Evolutionary conservation across 108 stramenopile genomes (phyloP), one percentile per base, ranked within the genome.

Genomic region (Conticribra weissflogii): DNA sequence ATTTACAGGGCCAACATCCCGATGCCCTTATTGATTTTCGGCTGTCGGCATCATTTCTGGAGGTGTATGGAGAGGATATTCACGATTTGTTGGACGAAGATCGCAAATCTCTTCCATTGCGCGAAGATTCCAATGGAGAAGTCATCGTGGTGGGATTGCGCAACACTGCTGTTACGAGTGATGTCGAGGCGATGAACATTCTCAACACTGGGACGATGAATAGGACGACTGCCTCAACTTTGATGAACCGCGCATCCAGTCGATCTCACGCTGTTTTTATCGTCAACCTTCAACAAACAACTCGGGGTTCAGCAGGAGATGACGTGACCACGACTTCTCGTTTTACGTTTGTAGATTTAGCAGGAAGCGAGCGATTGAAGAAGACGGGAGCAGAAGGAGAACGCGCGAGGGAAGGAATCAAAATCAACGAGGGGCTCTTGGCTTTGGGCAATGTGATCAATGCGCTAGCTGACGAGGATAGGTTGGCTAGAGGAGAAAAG

Each of bases 381-480:
- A 94, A 95, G 58, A 97, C 96, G 19, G 96, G 95, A 34, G 93
- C 93, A 25, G 82, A 90, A 63, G 98, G 94, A 14, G 82, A 82
- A 68, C 76, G 94, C 18, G 81, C 88, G 48, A 74, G 72, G 51
- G 95, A 98, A 74, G 98, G 96, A 22, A 97, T 98, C 68, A 87
- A 87, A 55, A 92, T 98, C 81, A 98, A 98, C 76, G 90, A 96
- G 75, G 97, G 98, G 5, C 89, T 99, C 0, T 81, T 99, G 25
- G 97, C 96, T 1, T 82, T 99, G 28, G 98, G 98, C 19, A 99
- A 98, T 71, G 98, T 99, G 5, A 99, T 99, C 57, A 96, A 96
- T 76, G 97, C 97, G 1, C 88, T 99, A 18, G 97, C 94, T 7
- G 96, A 97, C 68, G 95, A 97, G 28, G 92, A 86, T 47, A 71